These are phyloP conservation scores for Mycena rebaudengoi DNA, from an alignment of 768 basidiomycete species.

Conservation along the genomic window DNA sequence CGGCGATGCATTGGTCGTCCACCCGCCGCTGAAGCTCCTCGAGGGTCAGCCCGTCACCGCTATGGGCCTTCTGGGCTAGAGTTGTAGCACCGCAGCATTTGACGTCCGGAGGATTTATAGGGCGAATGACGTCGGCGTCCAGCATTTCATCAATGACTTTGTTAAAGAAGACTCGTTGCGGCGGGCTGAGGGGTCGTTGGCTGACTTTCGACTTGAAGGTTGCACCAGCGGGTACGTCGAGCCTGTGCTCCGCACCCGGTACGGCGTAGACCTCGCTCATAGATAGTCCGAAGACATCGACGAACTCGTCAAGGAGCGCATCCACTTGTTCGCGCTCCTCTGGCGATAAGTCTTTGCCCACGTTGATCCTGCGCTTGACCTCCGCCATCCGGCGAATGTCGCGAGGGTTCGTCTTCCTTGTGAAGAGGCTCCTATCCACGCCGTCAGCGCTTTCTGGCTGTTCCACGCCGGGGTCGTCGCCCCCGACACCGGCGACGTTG, in stretches of 20 bases:
- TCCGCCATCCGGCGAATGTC: constrained; percentile 30
- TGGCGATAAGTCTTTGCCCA: constrained; percentile 2
- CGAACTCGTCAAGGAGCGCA: neutral
- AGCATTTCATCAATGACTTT: constrained; percentile 30
- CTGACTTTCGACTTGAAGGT: constrained; percentile 24
- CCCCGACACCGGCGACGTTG: neutral
- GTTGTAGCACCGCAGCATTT: constrained; percentile 1
- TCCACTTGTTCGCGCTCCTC: neutral
- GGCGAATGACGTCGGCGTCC: neutral
- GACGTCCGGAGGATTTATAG: constrained; percentile 8
- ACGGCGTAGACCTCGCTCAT: no score
- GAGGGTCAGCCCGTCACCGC: neutral
- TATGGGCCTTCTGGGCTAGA: constrained; percentile 19
- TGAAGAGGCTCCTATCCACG: neutral
- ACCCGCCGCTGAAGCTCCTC: neutral
- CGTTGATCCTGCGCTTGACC: constrained; percentile 26
- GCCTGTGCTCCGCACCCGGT: no score
- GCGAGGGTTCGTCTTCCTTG: constrained; percentile 2
- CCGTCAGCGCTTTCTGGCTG: neutral
- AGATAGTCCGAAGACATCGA: no score
- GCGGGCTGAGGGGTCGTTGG: constrained; percentile 29
- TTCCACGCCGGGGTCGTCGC: neutral
- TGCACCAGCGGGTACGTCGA: no score
- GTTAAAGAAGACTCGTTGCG: constrained; percentile 26
- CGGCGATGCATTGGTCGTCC: constrained; percentile 11